Conservation (phyloP, 345 rosid genomes). For the Geranium brycei region DNA sequence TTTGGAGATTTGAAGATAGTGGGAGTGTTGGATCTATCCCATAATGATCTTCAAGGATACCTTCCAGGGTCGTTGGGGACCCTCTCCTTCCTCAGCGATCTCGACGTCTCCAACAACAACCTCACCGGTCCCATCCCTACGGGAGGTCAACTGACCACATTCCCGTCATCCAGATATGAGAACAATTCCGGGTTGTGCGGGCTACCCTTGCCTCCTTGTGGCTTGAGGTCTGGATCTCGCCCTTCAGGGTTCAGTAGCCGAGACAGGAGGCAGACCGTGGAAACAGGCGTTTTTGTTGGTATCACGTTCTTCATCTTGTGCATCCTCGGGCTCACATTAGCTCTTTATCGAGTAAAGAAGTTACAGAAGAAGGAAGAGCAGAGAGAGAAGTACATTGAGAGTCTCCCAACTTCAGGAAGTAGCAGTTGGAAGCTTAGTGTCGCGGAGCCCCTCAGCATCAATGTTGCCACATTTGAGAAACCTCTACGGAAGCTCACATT, state of each 20-base stretch:
- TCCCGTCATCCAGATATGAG: slow-evolving; percentile 66
- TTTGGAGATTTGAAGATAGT: slow-evolving; percentile 59
- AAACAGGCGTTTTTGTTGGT: slow-evolving; percentile 57
- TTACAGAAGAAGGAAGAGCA: slow-evolving; percentile 43
- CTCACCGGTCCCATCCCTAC: slow-evolving; percentile 75
- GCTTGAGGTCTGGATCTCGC: slow-evolving; percentile 20
- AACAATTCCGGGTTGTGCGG: slow-evolving; percentile 95
- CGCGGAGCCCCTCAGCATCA: slow-evolving; percentile 90
- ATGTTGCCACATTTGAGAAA: slow-evolving; percentile 90
- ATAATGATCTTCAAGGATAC: slow-evolving; percentile 61
- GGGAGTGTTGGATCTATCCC: slow-evolving; percentile 93
- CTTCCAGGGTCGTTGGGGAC: slow-evolving; percentile 63
- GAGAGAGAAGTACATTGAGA: slow-evolving; percentile 70
- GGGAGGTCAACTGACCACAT: slow-evolving; percentile 92
- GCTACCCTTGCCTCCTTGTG: slow-evolving; percentile 60
- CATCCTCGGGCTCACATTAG: slow-evolving; percentile 43
- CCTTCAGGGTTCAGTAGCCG: slow-evolving; percentile 10
- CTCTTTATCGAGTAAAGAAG: slow-evolving; percentile 50
- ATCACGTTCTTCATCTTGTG: slow-evolving; percentile 53
- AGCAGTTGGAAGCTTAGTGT: slow-evolving; percentile 85
- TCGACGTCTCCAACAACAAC: slow-evolving; percentile 88
- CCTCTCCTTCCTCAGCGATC: slow-evolving; percentile 80
- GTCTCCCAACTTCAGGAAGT: slow-evolving; percentile 81
- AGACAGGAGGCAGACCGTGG: slow-evolving; percentile 35
- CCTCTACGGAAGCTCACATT: slow-evolving; percentile 84